Base-by-base conservation (phyloP, 495 filamentous ascomycete species). In the Diplogelasinospora grovesii region DNA sequence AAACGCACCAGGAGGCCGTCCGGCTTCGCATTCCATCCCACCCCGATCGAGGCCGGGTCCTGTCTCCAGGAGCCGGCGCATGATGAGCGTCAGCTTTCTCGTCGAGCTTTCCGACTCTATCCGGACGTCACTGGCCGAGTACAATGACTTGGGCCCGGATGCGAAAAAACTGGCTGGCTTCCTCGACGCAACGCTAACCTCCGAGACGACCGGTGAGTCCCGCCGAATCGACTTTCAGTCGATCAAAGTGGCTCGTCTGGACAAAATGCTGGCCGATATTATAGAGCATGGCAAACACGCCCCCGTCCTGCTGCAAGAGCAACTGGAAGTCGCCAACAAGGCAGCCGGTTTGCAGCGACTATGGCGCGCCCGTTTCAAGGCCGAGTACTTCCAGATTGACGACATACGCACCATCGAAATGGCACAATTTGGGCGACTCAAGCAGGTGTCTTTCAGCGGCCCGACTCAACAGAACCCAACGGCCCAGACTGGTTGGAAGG, bases 191-290 rank as follows among this genome's bases (percentile, higher is more conserved):
- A 58, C 68, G 8, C 25, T 65, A 3, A 30, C 45, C 7, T 56
- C 60, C 15, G 63, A 66, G 27, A 45, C 52, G n/a, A 29, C 34
- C 7, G 34, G 35, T 22, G 30, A 29, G 5, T 32, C 45, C 10
- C 53, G 50, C 11, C n/a, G n/a, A n/a, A 36, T 50, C 14, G 43
- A 57, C 9, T 50, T 62, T 16, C 49, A 56, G 23, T 56, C 53
- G 1, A 57, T 70, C 36, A 59, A 57, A 41, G 20, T 48, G n/a
- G 61, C 68, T 15, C 64, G 55, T 3, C 60, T 70, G 1, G 68
- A 71, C 42, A 69, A 65, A 48, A 26, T 71, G 23, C 32, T 71
- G 0, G 46, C 45, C 11, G 63, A 66, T 10, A 49, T 71, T 3
- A 38, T 60, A 4, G 41, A 50, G 16, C 49, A 45, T 30, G 49